Base-by-base conservation (phyloP, 257 asterid genomes). In the Ballota nigra region DNA sequence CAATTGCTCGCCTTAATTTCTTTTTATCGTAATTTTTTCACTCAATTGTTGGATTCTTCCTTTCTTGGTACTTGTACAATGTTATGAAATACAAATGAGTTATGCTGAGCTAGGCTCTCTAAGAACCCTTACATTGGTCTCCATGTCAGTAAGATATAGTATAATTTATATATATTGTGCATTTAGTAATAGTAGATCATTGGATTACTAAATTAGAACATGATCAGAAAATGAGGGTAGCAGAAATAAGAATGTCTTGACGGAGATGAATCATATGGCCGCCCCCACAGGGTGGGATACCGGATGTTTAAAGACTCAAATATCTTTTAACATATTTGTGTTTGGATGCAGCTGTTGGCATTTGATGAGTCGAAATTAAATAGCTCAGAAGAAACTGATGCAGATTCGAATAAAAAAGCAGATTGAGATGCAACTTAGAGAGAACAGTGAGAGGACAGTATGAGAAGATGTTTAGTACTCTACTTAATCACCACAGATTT, bases 301-400 rank as follows among this genome's bases (percentile, higher is more conserved):
- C n/a, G n/a, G n/a, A n/a, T n/a, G n/a, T n/a, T n/a, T n/a, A n/a
- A n/a, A n/a, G n/a, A n/a, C n/a, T n/a, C n/a, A n/a, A n/a, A n/a
- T n/a, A n/a, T n/a, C n/a, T n/a, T 26, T 4, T 63, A 23, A 2
- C 20, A 16, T 33, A 61, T 36, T 33, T 8, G 5, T 75, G 22
- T 68, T 8, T 19, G 31, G 55, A 23, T 76, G 82, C 87, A 92
- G 96, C 76, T 92, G 81, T 74, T 89, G 92, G 97, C 84, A 18
- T 92, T 92, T 28, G 90, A 92, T 4, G 97, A 92, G 79, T 85
- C 97, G 2, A 87, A 87, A 77, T 63, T 83, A 10, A 65, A 19
- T 23, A 66, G 80, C 65, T 47, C 81, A 15, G 79, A 81, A 72
- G 92, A 78, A 47, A 81, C 63, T 4, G 86, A 76, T 22, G 81